Evolutionary conservation across 164 flowering plant genomes (phyloP).

Genomic region (Stephania yunnanensis): DNA sequence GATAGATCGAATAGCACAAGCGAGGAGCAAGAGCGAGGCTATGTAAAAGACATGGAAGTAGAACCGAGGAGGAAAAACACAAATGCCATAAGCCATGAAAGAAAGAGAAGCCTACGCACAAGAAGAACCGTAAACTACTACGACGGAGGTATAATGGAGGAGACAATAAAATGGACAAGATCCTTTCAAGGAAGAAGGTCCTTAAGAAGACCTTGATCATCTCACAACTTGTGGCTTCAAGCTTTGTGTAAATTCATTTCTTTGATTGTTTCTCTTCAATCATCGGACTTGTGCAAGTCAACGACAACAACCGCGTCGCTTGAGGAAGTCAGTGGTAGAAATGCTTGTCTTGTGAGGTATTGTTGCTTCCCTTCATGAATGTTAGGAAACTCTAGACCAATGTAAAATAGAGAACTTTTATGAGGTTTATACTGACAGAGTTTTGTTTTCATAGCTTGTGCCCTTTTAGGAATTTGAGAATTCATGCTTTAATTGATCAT

Average conservation of each 20-base stretch:
- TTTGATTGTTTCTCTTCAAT: not conserved
- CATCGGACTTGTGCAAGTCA: not conserved
- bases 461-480: not conserved
- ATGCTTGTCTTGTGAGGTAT: not conserved
- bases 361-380: not conserved
- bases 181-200: constrained; percentile 11
- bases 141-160: constrained; percentile 5
- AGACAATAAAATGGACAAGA: constrained; percentile 12
- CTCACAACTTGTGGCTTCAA: not conserved
- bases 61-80: not conserved
- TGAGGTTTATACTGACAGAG: not conserved
- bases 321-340: not conserved
- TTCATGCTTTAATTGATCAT: not conserved
- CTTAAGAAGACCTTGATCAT: constrained; percentile 12
- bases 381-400: not conserved
- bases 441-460: not conserved
- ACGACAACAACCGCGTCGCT: not conserved
- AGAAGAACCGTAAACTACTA: constrained; percentile 3
- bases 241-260: constrained; percentile 1
- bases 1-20: constrained; percentile 2
- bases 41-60: not conserved
- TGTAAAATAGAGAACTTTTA: not conserved
- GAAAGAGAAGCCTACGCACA: constrained; percentile 10
- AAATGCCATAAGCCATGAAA: not conserved
- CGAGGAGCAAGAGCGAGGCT: constrained; percentile 1